Conservation (phyloP, 2,329 filamentous ascomycete genomes). For the Alternaria gaisen region DNA sequence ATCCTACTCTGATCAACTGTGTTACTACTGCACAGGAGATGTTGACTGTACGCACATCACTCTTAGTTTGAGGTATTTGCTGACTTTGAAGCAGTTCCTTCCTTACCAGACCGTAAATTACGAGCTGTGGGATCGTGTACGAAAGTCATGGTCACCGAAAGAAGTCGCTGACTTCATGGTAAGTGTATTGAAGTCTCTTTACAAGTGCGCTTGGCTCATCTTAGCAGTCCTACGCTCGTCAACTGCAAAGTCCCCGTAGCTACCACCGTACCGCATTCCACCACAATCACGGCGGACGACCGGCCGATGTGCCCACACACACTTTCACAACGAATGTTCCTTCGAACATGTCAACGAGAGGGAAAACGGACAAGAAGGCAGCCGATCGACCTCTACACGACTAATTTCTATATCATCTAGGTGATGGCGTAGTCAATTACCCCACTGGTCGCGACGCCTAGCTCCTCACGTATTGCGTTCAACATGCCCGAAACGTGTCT, state of each 20-base stretch:
- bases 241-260: not conserved
- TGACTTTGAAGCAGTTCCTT: not conserved
- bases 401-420: slow-evolving; percentile 2
- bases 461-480: not conserved
- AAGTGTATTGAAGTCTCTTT: not conserved
- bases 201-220: not conserved
- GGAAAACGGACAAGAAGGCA: not conserved
- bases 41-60: not conserved
- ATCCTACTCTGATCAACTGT: not conserved
- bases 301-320: not conserved
- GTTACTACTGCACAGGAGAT: not conserved
- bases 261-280: not conserved
- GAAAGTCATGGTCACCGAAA: not conserved
- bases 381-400: not conserved
- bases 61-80: not conserved
- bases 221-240: not conserved
- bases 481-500: not conserved
- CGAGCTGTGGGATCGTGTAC: not conserved
- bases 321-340: not conserved
- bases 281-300: not conserved
- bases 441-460: not conserved
- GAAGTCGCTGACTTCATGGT: not conserved
- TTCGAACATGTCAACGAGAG: slow-evolving; percentile 1
- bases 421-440: not conserved
- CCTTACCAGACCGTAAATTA: not conserved